These are phyloP conservation scores for Cadophora sp. DNA, from an alignment of 2,329 filamentous ascomycete species.

Conservation along the genomic window DNA sequence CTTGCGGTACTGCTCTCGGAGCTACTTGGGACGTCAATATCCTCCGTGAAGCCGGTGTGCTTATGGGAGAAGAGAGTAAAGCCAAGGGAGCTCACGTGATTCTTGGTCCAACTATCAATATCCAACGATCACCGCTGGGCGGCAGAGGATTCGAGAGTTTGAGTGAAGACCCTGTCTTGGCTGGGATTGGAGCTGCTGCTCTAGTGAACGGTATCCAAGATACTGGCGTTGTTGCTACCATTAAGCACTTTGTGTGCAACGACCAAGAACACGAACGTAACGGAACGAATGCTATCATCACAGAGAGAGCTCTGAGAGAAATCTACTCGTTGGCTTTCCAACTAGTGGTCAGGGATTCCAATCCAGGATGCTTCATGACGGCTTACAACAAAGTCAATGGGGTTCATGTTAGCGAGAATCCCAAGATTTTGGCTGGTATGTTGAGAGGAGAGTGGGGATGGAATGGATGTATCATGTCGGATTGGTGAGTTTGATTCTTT, in stretches of 20 bases:
- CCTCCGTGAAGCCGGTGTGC: conserved; percentile 66
- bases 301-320: conserved; percentile 50
- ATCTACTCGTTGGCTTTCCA: conserved; percentile 56
- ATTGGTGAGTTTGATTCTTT: conserved; percentile 49
- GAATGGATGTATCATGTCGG: conserved; percentile 55
- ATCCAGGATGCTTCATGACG: conserved; percentile 55
- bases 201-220: conserved; percentile 54
- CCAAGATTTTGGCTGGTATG: conserved; percentile 48
- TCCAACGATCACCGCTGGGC: conserved; percentile 55
- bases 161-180: conserved; percentile 55
- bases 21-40: conserved; percentile 72
- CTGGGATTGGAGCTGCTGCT: conserved; percentile 52
- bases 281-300: conserved; percentile 47
- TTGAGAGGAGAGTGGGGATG: conserved; percentile 54
- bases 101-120: conserved; percentile 67
- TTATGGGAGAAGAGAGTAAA: conserved; percentile 71
- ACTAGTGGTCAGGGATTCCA: conserved; percentile 51
- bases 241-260: conserved; percentile 57
- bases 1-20: conserved; percentile 56
- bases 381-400: conserved; percentile 57
- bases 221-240: conserved; percentile 51
- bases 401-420: conserved; percentile 51
- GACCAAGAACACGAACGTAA: conserved; percentile 51
- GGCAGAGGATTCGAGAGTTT: conserved; percentile 57
- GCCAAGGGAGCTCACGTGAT: conserved; percentile 75